Percentiles rank a stretch among this genome's conserved stretches.
Conservation (phyloP, 2,329 filamentous ascomycete species). For the Fusarium sp. region DNA sequence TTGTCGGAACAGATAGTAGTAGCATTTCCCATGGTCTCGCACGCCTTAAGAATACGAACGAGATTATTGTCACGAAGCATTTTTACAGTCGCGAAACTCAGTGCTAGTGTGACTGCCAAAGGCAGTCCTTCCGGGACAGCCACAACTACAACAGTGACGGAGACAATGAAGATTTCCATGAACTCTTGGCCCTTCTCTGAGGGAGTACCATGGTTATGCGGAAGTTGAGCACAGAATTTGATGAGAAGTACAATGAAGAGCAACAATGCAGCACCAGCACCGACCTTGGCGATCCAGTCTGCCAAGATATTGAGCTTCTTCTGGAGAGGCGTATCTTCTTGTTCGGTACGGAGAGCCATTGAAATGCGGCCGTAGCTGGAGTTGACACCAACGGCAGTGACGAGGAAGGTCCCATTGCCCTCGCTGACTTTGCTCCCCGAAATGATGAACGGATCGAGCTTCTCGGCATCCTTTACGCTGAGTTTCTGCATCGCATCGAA, state of each 20-base stretch:
- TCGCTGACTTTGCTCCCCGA: slow-evolving; percentile 37
- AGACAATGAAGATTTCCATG: slow-evolving; percentile 73
- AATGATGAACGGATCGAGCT: too few relatives aligned
- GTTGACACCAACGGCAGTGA: slow-evolving; percentile 68
- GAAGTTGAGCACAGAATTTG: slow-evolving; percentile 76
- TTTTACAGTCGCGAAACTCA: slow-evolving; percentile 76
- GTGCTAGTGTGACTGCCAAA: slow-evolving; percentile 74
- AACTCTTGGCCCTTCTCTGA: slow-evolving; percentile 70
- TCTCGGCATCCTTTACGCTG: too few relatives aligned
- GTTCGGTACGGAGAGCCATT: slow-evolving; percentile 66
- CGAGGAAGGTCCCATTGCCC: slow-evolving; percentile 66
- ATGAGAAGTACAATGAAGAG: slow-evolving; percentile 84
- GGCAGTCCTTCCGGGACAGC: slow-evolving; percentile 76
- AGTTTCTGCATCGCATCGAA: too few relatives aligned
- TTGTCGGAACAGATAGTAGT: slow-evolving; percentile 81
- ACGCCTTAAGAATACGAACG: slow-evolving; percentile 74
- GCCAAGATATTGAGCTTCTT: slow-evolving; percentile 60
- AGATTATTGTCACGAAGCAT: slow-evolving; percentile 79
- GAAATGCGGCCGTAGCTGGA: slow-evolving; percentile 67
- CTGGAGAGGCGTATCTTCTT: slow-evolving; percentile 67
- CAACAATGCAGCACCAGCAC: slow-evolving; percentile 75
- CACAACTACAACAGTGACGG: slow-evolving; percentile 75
- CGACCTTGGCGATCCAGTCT: slow-evolving; percentile 56
- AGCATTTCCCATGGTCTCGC: slow-evolving; percentile 79
- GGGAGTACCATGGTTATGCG: slow-evolving; percentile 60